Base-by-base conservation (phyloP, 331 rosid genomes). In the Saraca asoca region DNA sequence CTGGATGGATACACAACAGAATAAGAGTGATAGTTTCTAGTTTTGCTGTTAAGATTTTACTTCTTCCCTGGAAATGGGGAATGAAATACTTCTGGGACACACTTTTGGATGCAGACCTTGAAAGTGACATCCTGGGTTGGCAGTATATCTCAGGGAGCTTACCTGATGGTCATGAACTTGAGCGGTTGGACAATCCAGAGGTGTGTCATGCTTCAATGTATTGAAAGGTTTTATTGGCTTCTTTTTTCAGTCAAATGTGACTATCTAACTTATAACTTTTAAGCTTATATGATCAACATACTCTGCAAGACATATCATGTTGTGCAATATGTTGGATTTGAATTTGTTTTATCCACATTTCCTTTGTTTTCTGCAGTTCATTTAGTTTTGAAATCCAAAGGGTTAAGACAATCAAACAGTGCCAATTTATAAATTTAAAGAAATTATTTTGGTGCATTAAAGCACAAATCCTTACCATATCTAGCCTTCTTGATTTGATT, bases 31-130 rank as follows among this genome's bases (percentile, higher is more conserved):
- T 93, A 19, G 92, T 90, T 61, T 88, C 98, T 2, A 78, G 97
- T 78, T 93, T 93, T 17, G 80, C 95, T 0, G 97, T 93, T 68
- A 90, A 93, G 69, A 72, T 90, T 65, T 78, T 90, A 77, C 97
- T 93, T 79, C 82, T 93, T 63, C 98, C 98, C 0, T 93, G 98
- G 98, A 84, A 72, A 80, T 93, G 98, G 97, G 98, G 98, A 19
- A 90, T 93, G 98, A 93, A 93, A 71, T 93, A 93, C 78, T 93
- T 93, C 76, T 93, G 98, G 98, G 98, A 93, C 85, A 88, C 97
- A 5, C 98, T 93, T 67, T 68, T 93, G 83, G 98, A 93, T 79
- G 98, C 98, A 7, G 98, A 93, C 80, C 77, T 93, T 75, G 98
- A 93, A 78, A 74, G 95, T 70, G 97, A 93, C 72, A 85, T 93